Evolutionary conservation across 2,329 filamentous ascomycete genomes (phyloP), one percentile per base, ranked within the genome.

Genomic region (Penicillium sp.): DNA sequence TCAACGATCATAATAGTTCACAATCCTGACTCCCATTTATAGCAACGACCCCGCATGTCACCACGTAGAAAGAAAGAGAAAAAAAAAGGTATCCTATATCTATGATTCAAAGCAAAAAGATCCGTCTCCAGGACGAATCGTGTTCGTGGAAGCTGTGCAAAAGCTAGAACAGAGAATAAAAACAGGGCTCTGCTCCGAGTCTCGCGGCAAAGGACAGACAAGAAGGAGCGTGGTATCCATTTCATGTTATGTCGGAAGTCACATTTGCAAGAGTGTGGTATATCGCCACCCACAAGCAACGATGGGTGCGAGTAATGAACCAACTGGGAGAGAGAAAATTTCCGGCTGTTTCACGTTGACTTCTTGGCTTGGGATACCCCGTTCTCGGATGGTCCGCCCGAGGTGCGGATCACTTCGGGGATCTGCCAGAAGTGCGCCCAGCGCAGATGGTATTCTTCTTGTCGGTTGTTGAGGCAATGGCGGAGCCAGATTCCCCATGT

Each of bases 401-500:
- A 55, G 18, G 56, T 62, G 44, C 72, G 73, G 37, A 83, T 72
- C 16, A 87, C 75, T 49, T 81, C 75, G 5, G 85, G 84, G 59
- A 85, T 83, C 7, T 78, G 81, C 64, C 85, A 79, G 14, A 84
- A 62, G 24, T 81, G 83, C 2, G 86, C 83, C 90, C 90, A 95
- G 50, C 82, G 67, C 54, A 94, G 76, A 64, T 82, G 79, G 68
- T 86, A 94, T 67, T 92, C 84, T 40, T 89, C 83, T 66, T 90
- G 88, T 44, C 81, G 81, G 4, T 85, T 84, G 59, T 92, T 89
- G 48, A 94, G 76, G 65, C 89, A 91, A 60, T 88, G 86, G 39
- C 89, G 84, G 18, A 94, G 80, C 87, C 89, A 93, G 26, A 92
- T 85, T 14, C 89, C 88, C 90, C 90, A 95, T 14, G 85, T 79